Conservation (phyloP, 2,329 filamentous ascomycete species). For the Microascus cirrosus region DNA sequence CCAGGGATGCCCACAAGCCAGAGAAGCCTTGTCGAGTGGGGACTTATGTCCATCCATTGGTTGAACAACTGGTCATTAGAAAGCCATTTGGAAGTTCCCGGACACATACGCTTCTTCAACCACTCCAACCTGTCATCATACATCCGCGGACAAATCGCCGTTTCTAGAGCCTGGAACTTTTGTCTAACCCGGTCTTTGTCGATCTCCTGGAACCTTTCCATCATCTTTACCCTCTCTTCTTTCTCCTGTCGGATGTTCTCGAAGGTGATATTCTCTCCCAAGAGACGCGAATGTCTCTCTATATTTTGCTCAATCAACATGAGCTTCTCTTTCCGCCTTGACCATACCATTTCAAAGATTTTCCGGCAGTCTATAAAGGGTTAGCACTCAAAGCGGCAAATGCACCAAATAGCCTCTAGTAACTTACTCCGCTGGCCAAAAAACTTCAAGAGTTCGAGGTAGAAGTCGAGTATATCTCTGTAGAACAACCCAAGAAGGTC, state of each 20-base stretch:
- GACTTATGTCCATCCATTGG: background rate
- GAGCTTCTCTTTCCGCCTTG: background rate
- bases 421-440: background rate
- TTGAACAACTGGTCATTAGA: background rate
- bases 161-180: background rate
- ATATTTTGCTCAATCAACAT: background rate
- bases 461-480: slow-evolving; percentile 1
- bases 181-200: background rate
- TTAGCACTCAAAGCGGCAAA: background rate
- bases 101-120: background rate
- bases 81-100: background rate
- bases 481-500: background rate
- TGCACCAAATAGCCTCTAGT: background rate
- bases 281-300: background rate
- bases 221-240: background rate
- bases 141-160: background rate
- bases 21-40: background rate
- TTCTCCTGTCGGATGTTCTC: background rate
- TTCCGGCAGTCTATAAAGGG: background rate
- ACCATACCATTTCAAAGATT: background rate
- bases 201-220: background rate
- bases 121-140: background rate
- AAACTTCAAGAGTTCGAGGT: background rate
- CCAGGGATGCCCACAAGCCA: slow-evolving; percentile 1
- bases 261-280: background rate